Evolutionary conservation across 192 early-diverging fungal species (phyloP).

Genomic region (Entomortierella parvispora): DNA sequence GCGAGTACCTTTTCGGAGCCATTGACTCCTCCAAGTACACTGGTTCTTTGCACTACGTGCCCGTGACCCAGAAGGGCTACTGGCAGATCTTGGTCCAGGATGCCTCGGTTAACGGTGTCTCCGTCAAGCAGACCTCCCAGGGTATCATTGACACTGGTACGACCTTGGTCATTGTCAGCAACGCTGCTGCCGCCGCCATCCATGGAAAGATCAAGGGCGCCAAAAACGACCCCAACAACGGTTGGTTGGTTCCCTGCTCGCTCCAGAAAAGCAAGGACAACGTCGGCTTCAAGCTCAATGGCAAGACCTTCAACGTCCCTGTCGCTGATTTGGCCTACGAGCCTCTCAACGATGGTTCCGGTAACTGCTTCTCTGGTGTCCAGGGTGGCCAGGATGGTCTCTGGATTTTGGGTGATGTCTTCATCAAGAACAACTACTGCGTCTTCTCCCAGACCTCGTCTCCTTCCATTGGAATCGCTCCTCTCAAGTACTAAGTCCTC

Average conservation of each 20-base stretch:
- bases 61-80: conserved; percentile 63
- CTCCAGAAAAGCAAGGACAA: conserved; percentile 12
- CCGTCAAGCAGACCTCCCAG: conserved; percentile 31
- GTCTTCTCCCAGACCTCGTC: conserved; percentile 65
- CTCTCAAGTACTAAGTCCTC: conserved; percentile 22
- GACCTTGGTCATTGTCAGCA: conserved; percentile 66
- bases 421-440: conserved; percentile 71
- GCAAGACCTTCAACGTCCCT: conserved; percentile 47
- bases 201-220: conserved; percentile 37
- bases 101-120: conserved; percentile 48
- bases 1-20: conserved; percentile 60
- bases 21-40: conserved; percentile 56
- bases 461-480: conserved; percentile 68
- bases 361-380: conserved; percentile 25
- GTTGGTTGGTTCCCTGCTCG: conserved; percentile 39
- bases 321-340: conserved; percentile 41
- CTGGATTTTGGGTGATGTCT: conserved; percentile 69
- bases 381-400: conserved; percentile 30
- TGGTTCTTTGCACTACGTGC: conserved; percentile 62
- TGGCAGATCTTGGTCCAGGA: conserved; percentile 66
- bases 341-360: conserved; percentile 1
- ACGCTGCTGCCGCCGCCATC: conserved; percentile 61
- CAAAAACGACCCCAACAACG: conserved; percentile 23
- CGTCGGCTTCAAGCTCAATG: conserved; percentile 48
- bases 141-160: conserved; percentile 75